Evolutionary conservation across 176 grass and related monocot species (phyloP).

Genomic region (Oryza meyeriana): DNA sequence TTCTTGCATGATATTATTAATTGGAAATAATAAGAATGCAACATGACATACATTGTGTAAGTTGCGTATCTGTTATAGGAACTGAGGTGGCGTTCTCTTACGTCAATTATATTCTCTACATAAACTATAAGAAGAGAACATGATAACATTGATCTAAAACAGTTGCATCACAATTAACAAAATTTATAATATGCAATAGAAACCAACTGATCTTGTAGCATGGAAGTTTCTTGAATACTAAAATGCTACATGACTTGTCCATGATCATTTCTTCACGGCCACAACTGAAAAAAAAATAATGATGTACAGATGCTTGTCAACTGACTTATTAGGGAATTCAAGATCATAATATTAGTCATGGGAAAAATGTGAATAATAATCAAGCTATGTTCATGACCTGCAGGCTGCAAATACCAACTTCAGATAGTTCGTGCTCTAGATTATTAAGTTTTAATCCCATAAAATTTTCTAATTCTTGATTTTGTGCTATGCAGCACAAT

Average conservation of each 20-base stretch:
- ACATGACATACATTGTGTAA: constrained; percentile 15
- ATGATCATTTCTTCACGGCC: constrained; percentile 7
- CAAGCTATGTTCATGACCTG: constrained; percentile 5
- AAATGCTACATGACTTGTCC: constrained; percentile 19
- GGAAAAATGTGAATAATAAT: not conserved
- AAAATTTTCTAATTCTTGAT: not conserved
- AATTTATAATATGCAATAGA: constrained; percentile 21
- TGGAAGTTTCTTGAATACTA: constrained; percentile 11
- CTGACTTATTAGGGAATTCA: constrained; percentile 2
- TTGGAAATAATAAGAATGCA: constrained; percentile 10
- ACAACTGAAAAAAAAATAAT: constrained; percentile 1
- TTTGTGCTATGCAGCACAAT: not conserved
- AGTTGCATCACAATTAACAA: constrained; percentile 9
- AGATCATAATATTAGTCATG: not conserved
- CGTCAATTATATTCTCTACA: constrained; percentile 4
- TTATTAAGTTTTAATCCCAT: not conserved
- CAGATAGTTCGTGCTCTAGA: not conserved
- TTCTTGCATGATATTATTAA: not conserved
- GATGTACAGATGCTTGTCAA: not conserved
- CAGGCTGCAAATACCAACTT: not conserved
- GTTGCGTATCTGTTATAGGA: constrained; percentile 20
- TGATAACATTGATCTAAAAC: not conserved
- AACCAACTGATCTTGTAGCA: constrained; percentile 9
- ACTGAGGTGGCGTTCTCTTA: not conserved
- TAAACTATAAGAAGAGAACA: not conserved